Base-by-base conservation (phyloP, 2,329 filamentous ascomycete genomes). In the Simplicillium aogashimaense region DNA sequence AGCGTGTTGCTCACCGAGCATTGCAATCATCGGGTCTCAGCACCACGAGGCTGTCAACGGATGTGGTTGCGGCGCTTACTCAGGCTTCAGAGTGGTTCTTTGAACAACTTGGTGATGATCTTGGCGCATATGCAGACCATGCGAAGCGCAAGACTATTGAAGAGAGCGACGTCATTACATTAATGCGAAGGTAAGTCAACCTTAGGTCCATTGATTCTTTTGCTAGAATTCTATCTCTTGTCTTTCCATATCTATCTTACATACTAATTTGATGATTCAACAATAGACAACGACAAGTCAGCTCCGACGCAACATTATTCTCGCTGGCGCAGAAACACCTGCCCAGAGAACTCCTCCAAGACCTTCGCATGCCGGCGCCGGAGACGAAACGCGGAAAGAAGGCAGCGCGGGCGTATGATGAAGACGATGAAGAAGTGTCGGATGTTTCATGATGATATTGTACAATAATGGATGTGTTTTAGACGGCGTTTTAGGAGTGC, bases 11-110 rank as follows among this genome's bases (percentile, higher is more conserved):
- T 7, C 81, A 80, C 29, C 81, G 75, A 2, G 86, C 87, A 52
- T 74, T 83, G 15, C 78, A 79, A 50, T 76, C 76, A 4, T 76
- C 79, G 35, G 78, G 80, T 15, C 67, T 72, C 9, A 72, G 72
- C 49, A 86, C 82, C 50, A 66, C 76, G 5, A 85, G 81, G 48
- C 74, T 94, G 36, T 78, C 72, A 42, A 78, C 83, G 35, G 85
- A 92, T 38, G 81, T 84, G 2, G 64, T 94, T 30, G 72, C 75
- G 25, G 81, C 82, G 4, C 77, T 95, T 40, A 79, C 82, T 52
- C 81, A 87, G 55, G 86, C 87, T 1, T 85, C 85, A 3, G 86
- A 94, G 45, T 92, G 86, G 83, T 95, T 88, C 59, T 94, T 95
- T 57, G 86, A 94, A 61, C 88, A 95, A 59, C 67, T 85, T 3